These are phyloP conservation scores for Schizopora paradoxa DNA, from an alignment of 1,284 basidiomycete species.

Conservation along the genomic window DNA sequence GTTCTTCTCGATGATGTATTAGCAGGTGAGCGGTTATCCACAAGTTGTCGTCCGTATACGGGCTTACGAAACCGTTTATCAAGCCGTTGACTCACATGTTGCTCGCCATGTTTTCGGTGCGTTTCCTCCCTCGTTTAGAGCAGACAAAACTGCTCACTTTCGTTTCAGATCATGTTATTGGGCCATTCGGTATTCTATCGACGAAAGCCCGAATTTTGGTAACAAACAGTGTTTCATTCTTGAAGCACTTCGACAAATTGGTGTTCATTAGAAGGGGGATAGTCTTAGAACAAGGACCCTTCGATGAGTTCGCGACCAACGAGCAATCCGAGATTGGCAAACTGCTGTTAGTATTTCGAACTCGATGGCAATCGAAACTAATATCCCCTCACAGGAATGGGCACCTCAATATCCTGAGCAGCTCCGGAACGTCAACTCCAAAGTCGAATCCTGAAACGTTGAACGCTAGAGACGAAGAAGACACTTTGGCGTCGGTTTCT, in stretches of 20 bases:
- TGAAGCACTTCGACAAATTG: slow-evolving; percentile 77
- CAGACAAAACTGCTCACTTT: not conserved
- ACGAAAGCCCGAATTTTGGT: slow-evolving; percentile 86
- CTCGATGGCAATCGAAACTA: not conserved
- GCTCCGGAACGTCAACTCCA: slow-evolving; percentile 55
- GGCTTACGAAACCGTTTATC: not conserved
- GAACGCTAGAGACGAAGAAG: slow-evolving; percentile 39
- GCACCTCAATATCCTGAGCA: slow-evolving; percentile 38
- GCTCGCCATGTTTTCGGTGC: slow-evolving; percentile 59
- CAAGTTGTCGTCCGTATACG: slow-evolving; percentile 1
- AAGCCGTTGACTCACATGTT: slow-evolving; percentile 68
- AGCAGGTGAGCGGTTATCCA: slow-evolving; percentile 33
- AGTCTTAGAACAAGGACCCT: slow-evolving; percentile 77
- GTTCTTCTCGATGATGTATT: slow-evolving; percentile 50
- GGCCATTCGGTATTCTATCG: slow-evolving; percentile 80
- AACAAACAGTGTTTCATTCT: slow-evolving; percentile 85
- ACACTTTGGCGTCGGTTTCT: slow-evolving; percentile 21
- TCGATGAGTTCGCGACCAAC: slow-evolving; percentile 58
- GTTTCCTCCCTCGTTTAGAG: slow-evolving; percentile 12
- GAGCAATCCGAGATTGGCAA: slow-evolving; percentile 69
- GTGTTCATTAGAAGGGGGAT: slow-evolving; percentile 80
- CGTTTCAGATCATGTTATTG: slow-evolving; percentile 76
- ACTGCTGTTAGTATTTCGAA: slow-evolving; percentile 60
- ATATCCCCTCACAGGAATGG: slow-evolving; percentile 29
- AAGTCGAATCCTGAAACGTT: slow-evolving; percentile 30